phyloP scores from a whole-genome alignment of 2,329 filamentous ascomycete species.

The Hypoxylon sp. region DNA sequence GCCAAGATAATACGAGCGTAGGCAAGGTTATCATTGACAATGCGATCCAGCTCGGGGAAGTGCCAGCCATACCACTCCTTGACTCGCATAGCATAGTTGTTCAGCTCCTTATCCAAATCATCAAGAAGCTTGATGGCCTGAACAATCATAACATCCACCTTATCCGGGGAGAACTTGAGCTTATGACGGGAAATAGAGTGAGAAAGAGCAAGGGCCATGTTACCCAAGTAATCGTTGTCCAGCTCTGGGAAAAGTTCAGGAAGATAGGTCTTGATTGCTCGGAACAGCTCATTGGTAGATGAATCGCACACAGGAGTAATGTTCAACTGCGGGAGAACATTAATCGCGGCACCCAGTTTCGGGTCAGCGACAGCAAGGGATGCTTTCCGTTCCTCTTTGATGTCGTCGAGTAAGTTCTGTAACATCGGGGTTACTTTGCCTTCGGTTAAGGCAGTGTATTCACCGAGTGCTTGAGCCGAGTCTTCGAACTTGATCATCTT shows the following conservation, averaged over 20 bases:
- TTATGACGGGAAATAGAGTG: conserved; percentile 98
- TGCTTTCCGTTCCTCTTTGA: conserved; percentile 98
- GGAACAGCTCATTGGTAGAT: conserved; percentile 88
- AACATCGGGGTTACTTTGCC: conserved; percentile 95
- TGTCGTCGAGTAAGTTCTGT: conserved; percentile 82
- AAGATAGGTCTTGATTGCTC: conserved; percentile 92
- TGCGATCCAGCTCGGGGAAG: conserved; percentile 97
- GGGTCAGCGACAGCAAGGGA: conserved; percentile 94
- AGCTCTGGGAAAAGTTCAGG: conserved; percentile 92
- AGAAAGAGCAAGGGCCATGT: conserved; percentile 95
- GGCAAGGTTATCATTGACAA: conserved; percentile 96
- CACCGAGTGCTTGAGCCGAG: conserved; percentile 88
- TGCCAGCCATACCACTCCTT: conserved; percentile 99
- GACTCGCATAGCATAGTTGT: conserved; percentile 98
- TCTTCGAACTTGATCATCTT: conserved; percentile 98
- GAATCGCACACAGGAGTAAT: conserved; percentile 87
- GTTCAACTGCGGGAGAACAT: conserved; percentile 89
- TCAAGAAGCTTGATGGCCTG: conserved; percentile 95
- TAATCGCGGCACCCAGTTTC: conserved; percentile 92
- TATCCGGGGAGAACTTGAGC: conserved; percentile 98
- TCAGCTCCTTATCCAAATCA: conserved; percentile 98
- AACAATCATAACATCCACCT: conserved; percentile 99
- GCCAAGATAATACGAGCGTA: conserved; percentile 90
- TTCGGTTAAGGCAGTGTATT: conserved; percentile 89
- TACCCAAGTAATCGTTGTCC: conserved; percentile 86